Conservation (phyloP, 805 yeast species). For the Wickerhamiella sergipiensis region DNA sequence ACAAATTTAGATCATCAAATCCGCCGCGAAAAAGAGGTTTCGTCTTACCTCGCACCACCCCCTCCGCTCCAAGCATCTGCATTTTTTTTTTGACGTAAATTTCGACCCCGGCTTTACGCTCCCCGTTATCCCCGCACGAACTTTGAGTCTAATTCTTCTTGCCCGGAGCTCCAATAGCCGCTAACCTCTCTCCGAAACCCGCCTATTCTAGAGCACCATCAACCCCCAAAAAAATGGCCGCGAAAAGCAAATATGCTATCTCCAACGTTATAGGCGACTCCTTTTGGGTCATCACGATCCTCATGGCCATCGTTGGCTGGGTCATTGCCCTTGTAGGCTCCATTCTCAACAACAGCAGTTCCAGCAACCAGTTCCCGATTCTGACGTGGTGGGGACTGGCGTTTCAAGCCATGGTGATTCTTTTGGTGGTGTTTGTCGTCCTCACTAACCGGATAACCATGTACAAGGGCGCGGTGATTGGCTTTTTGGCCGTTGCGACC, state of each 20-base stretch:
- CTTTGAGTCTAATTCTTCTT: too few relatives aligned
- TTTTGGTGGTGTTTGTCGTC: slow-evolving; percentile 40
- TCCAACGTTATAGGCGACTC: slow-evolving; percentile 62
- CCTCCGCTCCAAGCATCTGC: neutral
- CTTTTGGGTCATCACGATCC: slow-evolving; percentile 69
- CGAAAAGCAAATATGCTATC: neutral
- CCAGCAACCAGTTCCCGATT: slow-evolving; percentile 44
- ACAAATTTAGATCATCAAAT: neutral
- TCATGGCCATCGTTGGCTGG: slow-evolving; percentile 71
- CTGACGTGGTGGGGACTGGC: slow-evolving; percentile 97
- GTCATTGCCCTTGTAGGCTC: slow-evolving; percentile 80
- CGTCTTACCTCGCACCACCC: neutral
- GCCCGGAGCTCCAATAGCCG: neutral
- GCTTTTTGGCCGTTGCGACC: slow-evolving; percentile 55
- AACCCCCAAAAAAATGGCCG: neutral
- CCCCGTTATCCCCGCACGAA: too few relatives aligned
- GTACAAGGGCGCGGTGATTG: slow-evolving; percentile 43
- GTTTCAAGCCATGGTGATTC: slow-evolving; percentile 51
- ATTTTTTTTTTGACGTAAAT: too few relatives aligned
- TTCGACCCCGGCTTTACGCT: too few relatives aligned
- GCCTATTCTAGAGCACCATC: neutral
- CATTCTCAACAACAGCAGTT: slow-evolving; percentile 34
- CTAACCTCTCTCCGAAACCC: neutral
- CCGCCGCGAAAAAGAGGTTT: neutral
- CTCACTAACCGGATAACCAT: slow-evolving; percentile 49